phyloP scores from a whole-genome alignment of 768 basidiomycete genomes.

The Pholiota molesta region DNA sequence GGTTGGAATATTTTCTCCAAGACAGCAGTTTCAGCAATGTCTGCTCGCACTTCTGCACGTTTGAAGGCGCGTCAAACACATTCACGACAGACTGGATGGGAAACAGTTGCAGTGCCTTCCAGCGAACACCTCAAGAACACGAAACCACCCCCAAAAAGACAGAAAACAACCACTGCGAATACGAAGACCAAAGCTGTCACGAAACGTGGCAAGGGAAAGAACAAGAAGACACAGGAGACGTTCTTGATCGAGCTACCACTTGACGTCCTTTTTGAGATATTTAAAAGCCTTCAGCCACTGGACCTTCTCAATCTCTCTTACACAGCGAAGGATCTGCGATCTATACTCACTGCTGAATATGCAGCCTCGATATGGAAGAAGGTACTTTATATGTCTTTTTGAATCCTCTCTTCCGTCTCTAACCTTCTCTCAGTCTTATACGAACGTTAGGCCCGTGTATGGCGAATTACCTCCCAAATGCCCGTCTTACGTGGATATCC shows the following conservation, averaged over 20 bases:
- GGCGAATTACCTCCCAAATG: neutral
- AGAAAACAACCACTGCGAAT: neutral
- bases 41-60: too few species aligned
- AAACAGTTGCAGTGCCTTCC: too few species aligned
- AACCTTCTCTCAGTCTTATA: neutral
- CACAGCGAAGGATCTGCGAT: neutral
- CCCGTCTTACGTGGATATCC: neutral
- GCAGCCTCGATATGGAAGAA: neutral
- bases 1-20: too few species aligned
- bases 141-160: neutral
- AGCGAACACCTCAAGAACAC: too few species aligned
- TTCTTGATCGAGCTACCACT: neutral
- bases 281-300: neutral
- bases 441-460: neutral
- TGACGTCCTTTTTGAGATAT: neutral
- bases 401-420: neutral
- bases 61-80: too few species aligned
- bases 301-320: neutral
- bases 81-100: too few species aligned
- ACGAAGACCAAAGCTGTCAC: neutral
- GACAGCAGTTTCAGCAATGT: too few species aligned
- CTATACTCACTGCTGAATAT: neutral
- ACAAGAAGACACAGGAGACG: neutral
- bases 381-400: neutral
- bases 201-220: neutral